Evolutionary conservation across 2,329 filamentous ascomycete species (phyloP).

Genomic region (Juglanconis sp.): DNA sequence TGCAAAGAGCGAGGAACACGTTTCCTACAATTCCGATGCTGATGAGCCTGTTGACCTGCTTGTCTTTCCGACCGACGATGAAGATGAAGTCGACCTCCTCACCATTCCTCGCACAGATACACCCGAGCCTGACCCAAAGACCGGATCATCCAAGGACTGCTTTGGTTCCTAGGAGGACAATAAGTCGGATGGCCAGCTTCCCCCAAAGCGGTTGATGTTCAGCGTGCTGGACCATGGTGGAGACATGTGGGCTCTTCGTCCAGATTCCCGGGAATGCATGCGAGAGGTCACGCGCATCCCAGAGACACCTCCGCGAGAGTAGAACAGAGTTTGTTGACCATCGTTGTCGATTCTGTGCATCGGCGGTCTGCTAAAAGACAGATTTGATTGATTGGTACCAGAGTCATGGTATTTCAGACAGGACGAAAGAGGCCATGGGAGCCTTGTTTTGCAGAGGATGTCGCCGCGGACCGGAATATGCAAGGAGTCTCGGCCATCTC

Average conservation of each 20-base stretch:
- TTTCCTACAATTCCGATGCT: neutral
- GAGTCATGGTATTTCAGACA: neutral
- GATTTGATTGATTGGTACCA: neutral
- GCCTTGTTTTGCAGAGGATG: neutral
- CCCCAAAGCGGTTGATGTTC: conserved; percentile 1
- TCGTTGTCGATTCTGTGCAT: too few relatives aligned
- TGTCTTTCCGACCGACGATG: neutral
- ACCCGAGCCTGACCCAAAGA: neutral
- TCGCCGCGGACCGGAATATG: neutral
- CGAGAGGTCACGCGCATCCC: neutral
- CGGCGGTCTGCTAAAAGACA: neutral
- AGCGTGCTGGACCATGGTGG: neutral
- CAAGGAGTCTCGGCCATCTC: neutral
- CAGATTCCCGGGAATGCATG: neutral
- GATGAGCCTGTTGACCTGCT: conserved; percentile 1
- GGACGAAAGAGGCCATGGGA: neutral
- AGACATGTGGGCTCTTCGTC: conserved; percentile 4
- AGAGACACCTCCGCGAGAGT: neutral
- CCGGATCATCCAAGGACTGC: neutral
- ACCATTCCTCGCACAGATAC: conserved; percentile 1
- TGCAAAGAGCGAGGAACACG: neutral
- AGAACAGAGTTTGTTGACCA: neutral
- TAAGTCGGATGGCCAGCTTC: neutral
- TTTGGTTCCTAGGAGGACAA: neutral
- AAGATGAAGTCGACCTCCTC: neutral